These are phyloP conservation scores for Colletotrichum tamarilloi DNA, from an alignment of 2,329 filamentous ascomycete genomes.

Conservation along the genomic window DNA sequence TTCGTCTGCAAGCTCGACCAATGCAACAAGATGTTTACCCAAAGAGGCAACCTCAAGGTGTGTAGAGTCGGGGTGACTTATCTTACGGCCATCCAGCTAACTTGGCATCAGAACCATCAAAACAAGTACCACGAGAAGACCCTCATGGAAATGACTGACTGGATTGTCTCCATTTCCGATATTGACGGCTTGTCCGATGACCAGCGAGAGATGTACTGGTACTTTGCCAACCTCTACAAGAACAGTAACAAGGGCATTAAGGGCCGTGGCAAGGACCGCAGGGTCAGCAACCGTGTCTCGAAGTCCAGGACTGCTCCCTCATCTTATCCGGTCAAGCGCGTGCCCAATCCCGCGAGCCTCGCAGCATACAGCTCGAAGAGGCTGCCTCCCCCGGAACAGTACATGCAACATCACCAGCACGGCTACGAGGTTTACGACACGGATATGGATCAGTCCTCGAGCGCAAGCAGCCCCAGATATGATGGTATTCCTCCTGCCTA, in stretches of 20 bases:
- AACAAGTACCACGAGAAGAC: conserved; percentile 91
- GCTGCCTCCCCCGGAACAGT: conserved; percentile 30
- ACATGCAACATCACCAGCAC: conserved; percentile 32
- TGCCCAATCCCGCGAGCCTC: conserved; percentile 27
- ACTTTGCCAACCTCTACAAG: conserved; percentile 91
- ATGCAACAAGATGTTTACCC: conserved; percentile 89
- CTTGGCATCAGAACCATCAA: conserved; percentile 76
- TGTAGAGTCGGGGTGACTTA: conserved; percentile 21
- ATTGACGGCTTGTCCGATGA: conserved; percentile 71
- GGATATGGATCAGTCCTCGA: conserved; percentile 34
- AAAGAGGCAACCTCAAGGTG: conserved; percentile 92
- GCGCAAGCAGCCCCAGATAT: conserved; percentile 33
- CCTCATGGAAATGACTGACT: conserved; percentile 74
- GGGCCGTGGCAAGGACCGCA: conserved; percentile 87
- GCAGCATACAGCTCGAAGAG: conserved; percentile 34
- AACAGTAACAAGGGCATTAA: conserved; percentile 99
- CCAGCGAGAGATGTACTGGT: conserved; percentile 84
- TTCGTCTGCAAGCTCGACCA: conserved; percentile 85
- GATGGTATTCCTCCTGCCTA: conserved; percentile 15
- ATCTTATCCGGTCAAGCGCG: conserved; percentile 31
- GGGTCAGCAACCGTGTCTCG: conserved; percentile 57
- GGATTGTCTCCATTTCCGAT: conserved; percentile 74
- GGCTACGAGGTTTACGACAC: conserved; percentile 33
- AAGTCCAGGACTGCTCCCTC: conserved; percentile 37
- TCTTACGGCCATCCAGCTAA: neutral